Evolutionary conservation across 768 basidiomycete species (phyloP), one percentile per base, ranked within the genome.

Genomic region (Suillus weaverae): DNA sequence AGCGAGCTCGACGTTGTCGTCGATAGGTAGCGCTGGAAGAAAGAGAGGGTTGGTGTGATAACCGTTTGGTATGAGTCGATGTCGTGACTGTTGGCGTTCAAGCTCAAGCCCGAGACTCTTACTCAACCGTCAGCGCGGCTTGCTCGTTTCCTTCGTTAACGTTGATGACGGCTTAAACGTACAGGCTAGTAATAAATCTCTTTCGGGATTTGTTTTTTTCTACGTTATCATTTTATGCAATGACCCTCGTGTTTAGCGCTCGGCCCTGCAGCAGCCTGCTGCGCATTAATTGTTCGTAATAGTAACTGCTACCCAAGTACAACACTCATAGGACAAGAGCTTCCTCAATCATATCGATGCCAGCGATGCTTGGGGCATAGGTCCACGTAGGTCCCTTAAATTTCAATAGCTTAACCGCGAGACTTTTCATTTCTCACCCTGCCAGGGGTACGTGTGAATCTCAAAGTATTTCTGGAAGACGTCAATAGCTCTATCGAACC

Each of bases 1-100:
- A 53, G 16, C 53, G 64, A 66, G 67, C 51, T 66, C 44, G 26
- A 60, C 51, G 67, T 60, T 39, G 48, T 66, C 32, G 61, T 43
- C 30, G 41, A 65, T 38, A 39, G 44, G 56, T 67, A 65, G 54
- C 66, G 64, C 64, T 61, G 44, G 26, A 44, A 62, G 62, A 50
- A 61, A 63, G 30, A 60, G 44, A 48, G 48, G 56, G 50, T 30
- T 30, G 26, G 5, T 32, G 26, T 26, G 26, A 16, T 50, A 30
- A 30, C 11, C 22, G 48, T 26, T 26, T 51, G 22, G 51, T 50
- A 53, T 33, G 5, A 53, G 32, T 10, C 18, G 10, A 51, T 53
- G 30, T 53, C 30, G 51, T 53, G 50, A 51, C 7, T 16, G 50
- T 32, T 30, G 30, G 18, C 30, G 50, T 51, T 32, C 50, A 51